These are phyloP conservation scores for Triticum dicoccoides DNA, from an alignment of 176 grass and related monocot species.

Conservation along the genomic window DNA sequence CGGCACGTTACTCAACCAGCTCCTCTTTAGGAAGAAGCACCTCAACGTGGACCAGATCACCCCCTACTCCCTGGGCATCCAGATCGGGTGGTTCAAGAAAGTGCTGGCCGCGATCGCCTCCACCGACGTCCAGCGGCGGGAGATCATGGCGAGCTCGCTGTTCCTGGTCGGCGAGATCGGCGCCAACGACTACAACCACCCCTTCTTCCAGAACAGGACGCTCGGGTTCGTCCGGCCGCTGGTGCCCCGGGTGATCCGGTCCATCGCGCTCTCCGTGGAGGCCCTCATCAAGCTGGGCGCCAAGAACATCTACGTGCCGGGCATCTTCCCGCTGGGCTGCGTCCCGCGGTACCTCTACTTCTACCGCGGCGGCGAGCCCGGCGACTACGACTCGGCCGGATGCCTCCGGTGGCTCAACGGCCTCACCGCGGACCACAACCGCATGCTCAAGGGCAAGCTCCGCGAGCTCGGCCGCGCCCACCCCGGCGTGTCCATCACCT, in stretches of 20 bases:
- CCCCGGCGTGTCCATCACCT: conserved; percentile 11
- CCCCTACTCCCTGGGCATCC: conserved; percentile 53
- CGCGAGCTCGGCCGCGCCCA: neutral
- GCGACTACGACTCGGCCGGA: conserved; percentile 5
- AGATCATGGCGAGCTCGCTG: conserved; percentile 41
- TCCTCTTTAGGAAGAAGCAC: conserved; percentile 46
- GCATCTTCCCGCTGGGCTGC: conserved; percentile 44
- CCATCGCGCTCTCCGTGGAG: conserved; percentile 20
- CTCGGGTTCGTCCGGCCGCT: conserved; percentile 18
- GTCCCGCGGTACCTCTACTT: conserved; percentile 31
- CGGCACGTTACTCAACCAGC: conserved; percentile 55
- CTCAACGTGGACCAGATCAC: conserved; percentile 43
- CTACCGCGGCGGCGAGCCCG: neutral
- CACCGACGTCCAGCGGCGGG: neutral
- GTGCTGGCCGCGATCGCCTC: conserved; percentile 34
- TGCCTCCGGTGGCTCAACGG: conserved; percentile 44
- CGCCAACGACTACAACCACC: conserved; percentile 74
- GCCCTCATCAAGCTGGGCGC: conserved; percentile 42
- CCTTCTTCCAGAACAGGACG: conserved; percentile 48
- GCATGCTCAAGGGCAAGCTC: neutral
- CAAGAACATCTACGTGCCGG: conserved; percentile 38
- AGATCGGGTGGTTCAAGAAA: conserved; percentile 66
- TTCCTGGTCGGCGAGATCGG: conserved; percentile 74
- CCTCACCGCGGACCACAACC: conserved; percentile 32
- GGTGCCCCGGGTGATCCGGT: conserved; percentile 43